These are phyloP conservation scores for Microascus cirrosus DNA, from an alignment of 2,329 filamentous ascomycete species.

Conservation along the genomic window DNA sequence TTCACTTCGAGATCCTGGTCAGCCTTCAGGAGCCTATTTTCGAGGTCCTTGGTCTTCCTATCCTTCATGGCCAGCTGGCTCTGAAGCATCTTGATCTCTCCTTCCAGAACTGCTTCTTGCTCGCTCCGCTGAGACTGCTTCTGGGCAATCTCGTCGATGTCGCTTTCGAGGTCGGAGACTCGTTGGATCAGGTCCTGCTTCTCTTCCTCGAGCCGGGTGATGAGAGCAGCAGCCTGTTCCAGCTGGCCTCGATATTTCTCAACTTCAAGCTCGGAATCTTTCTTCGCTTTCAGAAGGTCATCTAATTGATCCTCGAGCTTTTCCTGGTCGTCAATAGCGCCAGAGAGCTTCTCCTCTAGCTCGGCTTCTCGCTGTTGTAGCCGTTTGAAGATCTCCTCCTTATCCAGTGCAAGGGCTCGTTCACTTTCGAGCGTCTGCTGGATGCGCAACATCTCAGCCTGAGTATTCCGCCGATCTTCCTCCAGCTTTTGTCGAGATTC, in stretches of 20 bases:
- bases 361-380: conserved; percentile 85
- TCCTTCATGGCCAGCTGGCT: conserved; percentile 86
- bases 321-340: conserved; percentile 88
- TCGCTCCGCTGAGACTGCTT: conserved; percentile 63
- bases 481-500: conserved; percentile 70
- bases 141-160: conserved; percentile 59
- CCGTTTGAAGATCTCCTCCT: conserved; percentile 98
- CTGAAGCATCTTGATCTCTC: conserved; percentile 83
- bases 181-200: conserved; percentile 63
- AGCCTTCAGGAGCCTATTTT: conserved; percentile 68
- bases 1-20: conserved; percentile 88
- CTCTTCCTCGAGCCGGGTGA: conserved; percentile 74
- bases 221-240: conserved; percentile 83
- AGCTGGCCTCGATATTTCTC: conserved; percentile 70
- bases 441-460: conserved; percentile 77
- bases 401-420: conserved; percentile 87
- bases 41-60: conserved; percentile 77
- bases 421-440: conserved; percentile 95
- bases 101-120: conserved; percentile 64
- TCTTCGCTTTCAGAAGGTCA: conserved; percentile 77
- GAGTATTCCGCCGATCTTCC: conserved; percentile 79
- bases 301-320: conserved; percentile 89
- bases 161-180: conserved; percentile 57
- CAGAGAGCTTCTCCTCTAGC: conserved; percentile 83
- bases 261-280: conserved; percentile 74